Conservation (phyloP, 164 flowering plant species). For the Macadamia integrifolia region DNA sequence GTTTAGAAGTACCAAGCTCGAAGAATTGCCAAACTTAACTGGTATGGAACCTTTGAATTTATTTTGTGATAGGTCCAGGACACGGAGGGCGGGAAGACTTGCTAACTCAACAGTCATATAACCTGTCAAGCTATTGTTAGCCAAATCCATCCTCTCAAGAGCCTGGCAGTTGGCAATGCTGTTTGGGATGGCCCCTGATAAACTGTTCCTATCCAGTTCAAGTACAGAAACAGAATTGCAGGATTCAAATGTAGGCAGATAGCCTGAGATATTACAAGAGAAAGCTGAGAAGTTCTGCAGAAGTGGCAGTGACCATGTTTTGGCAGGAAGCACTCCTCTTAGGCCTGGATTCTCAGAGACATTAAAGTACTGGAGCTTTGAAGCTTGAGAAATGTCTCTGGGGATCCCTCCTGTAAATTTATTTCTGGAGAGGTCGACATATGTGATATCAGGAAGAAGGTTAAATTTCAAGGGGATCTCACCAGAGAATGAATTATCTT, state of each 20-base stretch:
- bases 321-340: conserved; percentile 54
- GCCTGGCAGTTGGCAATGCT: conserved; percentile 44
- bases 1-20: conserved; percentile 50
- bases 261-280: conserved; percentile 59
- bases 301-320: conserved; percentile 52
- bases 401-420: conserved; percentile 71
- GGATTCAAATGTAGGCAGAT: conserved; percentile 49
- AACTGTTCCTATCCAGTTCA: conserved; percentile 48
- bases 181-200: conserved; percentile 50
- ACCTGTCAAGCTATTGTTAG: conserved; percentile 49
- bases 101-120: conserved; percentile 53
- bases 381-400: conserved; percentile 42
- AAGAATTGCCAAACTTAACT: conserved; percentile 33
- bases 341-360: conserved; percentile 58
- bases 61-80: conserved; percentile 62
- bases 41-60: conserved; percentile 60
- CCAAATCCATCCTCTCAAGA: conserved; percentile 43
- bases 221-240: conserved; percentile 54
- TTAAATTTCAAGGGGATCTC: conserved; percentile 53
- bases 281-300: conserved; percentile 80
- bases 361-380: conserved; percentile 66
- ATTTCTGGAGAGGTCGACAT: conserved; percentile 76
- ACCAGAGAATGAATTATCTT: conserved; percentile 76
- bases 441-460: conserved; percentile 45
- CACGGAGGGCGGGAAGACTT: conserved; percentile 35